These are phyloP conservation scores for Sungouiella thailandica DNA, from an alignment of 805 yeast genomes.

Conservation along the genomic window DNA sequence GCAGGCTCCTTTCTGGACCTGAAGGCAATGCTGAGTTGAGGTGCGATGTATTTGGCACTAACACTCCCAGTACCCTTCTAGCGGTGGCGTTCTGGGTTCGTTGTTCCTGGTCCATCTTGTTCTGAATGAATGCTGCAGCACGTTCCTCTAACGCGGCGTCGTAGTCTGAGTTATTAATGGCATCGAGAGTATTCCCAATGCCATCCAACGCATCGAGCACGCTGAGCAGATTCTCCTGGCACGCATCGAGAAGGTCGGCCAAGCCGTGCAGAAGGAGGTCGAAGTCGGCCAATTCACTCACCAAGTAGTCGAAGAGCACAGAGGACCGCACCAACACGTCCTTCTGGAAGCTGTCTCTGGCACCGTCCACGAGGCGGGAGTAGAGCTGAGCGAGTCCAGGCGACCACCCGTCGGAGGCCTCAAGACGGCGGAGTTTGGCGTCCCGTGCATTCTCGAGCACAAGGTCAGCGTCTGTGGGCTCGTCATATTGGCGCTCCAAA, in stretches of 20 bases:
- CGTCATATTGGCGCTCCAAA: constrained; percentile 46
- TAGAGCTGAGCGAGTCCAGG: constrained; percentile 39
- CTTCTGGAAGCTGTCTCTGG: constrained; percentile 46
- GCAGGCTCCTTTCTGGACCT: no score
- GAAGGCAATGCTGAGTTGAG: no score
- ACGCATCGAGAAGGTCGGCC: constrained; percentile 1
- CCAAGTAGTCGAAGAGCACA: constrained; percentile 46
- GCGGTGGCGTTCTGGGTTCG: neutral
- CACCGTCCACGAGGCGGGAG: constrained; percentile 33
- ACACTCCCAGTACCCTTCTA: neutral
- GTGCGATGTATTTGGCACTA: no score
- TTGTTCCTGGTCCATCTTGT: neutral
- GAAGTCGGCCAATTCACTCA: constrained; percentile 20
- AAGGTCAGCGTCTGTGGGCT: constrained; percentile 48
- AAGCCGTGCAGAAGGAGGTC: constrained; percentile 6
- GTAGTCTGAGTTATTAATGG: constrained; percentile 20
- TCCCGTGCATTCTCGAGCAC: constrained; percentile 43
- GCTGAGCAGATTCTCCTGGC: neutral
- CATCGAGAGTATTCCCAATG: constrained; percentile 4
- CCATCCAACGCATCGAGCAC: constrained; percentile 1
- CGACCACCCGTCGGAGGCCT: constrained; percentile 56
- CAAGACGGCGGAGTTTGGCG: constrained; percentile 42
- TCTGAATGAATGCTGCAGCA: constrained; percentile 25
- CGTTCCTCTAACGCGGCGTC: constrained; percentile 29
- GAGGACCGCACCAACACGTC: constrained; percentile 55